Conservation (phyloP, 257 asterid genomes). For the Ophiorrhiza pumila region DNA sequence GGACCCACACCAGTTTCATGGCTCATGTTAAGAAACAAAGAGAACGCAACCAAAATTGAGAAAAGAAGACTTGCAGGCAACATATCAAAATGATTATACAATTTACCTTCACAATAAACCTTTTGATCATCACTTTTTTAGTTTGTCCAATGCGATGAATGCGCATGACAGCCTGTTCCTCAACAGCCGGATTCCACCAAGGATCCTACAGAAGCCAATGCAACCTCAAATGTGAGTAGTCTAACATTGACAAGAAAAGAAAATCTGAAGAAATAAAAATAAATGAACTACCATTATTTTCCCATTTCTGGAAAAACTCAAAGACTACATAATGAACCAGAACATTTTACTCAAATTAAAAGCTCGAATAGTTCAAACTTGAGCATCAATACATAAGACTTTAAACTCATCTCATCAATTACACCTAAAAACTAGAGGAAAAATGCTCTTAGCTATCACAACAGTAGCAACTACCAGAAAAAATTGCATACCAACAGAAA, state of each 20-base stretch:
- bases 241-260: not conserved
- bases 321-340: not conserved
- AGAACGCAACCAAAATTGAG: not conserved
- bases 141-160: conserved; percentile 98
- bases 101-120: conserved; percentile 80
- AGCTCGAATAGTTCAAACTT: not conserved
- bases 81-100: not conserved
- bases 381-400: not conserved
- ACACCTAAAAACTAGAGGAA: not conserved
- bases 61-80: not conserved
- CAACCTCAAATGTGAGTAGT: too few relatives aligned
- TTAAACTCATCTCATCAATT: not conserved
- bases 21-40: not conserved
- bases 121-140: conserved; percentile 61
- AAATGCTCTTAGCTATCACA: not conserved
- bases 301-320: not conserved
- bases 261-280: not conserved
- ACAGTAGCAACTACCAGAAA: not conserved
- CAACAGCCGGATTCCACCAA: conserved; percentile 99
- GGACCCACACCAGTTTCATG: not conserved
- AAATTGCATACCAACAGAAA: conserved; percentile 66
- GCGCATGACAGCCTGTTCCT: conserved; percentile 99
- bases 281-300: not conserved
- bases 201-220: conserved; percentile 63
- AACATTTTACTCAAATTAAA: too few relatives aligned